Evolutionary conservation across 1,139 yeast genomes (phyloP), one percentile per base, ranked within the genome.

Genomic region (Pneumocystis wakefieldiae): DNA sequence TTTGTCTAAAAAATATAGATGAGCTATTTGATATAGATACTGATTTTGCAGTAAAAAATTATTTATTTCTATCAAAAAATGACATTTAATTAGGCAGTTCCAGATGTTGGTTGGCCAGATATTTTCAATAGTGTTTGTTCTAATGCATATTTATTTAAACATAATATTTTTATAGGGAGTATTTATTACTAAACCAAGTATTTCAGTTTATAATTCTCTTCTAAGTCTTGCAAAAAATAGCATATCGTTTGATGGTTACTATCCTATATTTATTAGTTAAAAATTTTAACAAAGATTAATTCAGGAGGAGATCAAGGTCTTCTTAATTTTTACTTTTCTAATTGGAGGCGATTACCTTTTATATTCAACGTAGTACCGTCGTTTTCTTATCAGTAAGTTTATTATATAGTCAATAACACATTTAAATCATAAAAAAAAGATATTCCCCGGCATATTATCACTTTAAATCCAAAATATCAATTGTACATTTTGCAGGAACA

Each of bases 51-150:
- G 68, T 67, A 62, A 36, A 67, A 61, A 19, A n/a, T 8, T 10
- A 32, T 10, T 63, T 39, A 12, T n/a, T 29, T 55, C 15, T 41
- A n/a, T 38, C 10, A 57, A 32, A 32, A 38, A 35, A 15, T 62
- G 29, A 42, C 55, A n/a, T 37, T 55, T 77, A 79, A 65, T 78
- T 76, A 79, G 59, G 97, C 97, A 0, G 80, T 88, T n/a, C 94
- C 97, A 0, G 97, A 92, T 75, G 79, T 85, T 36, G 97, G 97
- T 19, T 92, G 96, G 85, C 97, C 97, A 0, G 97, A 92, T 74
- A 81, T 88, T 69, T 92, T 92, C 78, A 92, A 92, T 75, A 67
- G 68, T 37, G 68, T 67, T 24, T 48, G 55, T 12, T 19, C 15
- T n/a, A 48, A 63, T 14, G 67, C 64, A 19, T 15, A 35, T 28